Conservation (phyloP, 2,329 filamentous ascomycete species). For the Balansia obtecta region DNA sequence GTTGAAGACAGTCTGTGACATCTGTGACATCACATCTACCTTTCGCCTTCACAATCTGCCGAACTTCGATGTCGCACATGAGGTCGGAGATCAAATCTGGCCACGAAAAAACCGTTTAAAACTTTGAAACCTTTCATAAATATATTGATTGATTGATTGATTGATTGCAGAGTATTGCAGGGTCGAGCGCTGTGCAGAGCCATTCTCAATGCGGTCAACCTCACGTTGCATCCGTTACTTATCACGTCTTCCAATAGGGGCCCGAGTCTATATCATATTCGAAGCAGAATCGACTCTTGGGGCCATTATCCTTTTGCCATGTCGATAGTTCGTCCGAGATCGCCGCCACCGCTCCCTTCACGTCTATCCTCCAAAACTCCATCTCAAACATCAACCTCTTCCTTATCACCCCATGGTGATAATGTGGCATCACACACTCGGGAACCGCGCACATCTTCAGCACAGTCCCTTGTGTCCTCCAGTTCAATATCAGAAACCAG, state of each 20-base stretch:
- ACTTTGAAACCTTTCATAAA: not conserved
- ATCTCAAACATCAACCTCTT: not conserved
- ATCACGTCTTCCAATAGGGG: no score
- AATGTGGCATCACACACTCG: constrained; percentile 1
- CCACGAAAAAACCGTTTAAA: not conserved
- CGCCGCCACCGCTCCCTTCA: constrained; percentile 1
- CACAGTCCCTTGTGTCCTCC: constrained; percentile 27
- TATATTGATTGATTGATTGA: no score
- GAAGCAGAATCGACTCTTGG: no score
- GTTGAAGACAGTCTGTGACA: not conserved
- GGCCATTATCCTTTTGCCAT: not conserved
- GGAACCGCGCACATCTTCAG: constrained; percentile 38
- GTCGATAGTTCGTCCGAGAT: not conserved
- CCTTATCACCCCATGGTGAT: not conserved
- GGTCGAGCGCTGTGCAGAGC: no score
- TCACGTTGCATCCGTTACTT: no score
- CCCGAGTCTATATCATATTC: no score
- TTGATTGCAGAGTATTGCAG: no score
- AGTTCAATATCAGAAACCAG: constrained; percentile 18
- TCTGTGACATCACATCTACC: not conserved
- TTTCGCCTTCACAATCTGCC: not conserved
- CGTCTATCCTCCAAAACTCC: not conserved
- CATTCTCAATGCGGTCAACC: no score
- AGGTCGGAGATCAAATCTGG: not conserved
- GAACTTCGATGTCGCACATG: not conserved